phyloP scores from a whole-genome alignment of 2,329 filamentous ascomycete genomes.

The Teratosphaeria destructans region DNA sequence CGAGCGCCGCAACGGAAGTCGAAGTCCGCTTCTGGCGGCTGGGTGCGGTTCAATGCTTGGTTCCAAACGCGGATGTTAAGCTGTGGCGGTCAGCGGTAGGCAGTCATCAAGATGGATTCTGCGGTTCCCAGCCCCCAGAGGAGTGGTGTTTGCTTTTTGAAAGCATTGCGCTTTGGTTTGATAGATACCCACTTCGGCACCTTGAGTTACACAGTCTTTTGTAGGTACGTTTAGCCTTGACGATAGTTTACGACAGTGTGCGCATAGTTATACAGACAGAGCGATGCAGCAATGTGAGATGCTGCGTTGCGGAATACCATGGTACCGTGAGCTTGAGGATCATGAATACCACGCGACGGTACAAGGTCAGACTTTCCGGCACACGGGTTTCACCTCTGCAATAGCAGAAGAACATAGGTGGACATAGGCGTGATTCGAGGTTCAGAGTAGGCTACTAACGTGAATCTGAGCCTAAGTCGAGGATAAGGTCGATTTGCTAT shows the following conservation, averaged over 20 bases:
- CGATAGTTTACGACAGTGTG: not conserved
- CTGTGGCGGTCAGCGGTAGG: conserved; percentile 17
- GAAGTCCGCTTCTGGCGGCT: conserved; percentile 32
- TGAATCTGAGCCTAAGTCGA: no score
- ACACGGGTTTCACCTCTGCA: no score
- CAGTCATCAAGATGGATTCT: not conserved
- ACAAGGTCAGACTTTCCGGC: no score
- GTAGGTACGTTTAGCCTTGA: not conserved
- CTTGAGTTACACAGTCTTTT: no score
- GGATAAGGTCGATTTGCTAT: no score
- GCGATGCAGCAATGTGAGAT: not conserved
- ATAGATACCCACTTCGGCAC: not conserved
- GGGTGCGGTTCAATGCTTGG: conserved; percentile 48
- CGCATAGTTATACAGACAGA: not conserved
- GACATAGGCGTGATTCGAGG: no score
- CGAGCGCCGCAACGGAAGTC: conserved; percentile 26
- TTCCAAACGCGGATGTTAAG: conserved; percentile 44
- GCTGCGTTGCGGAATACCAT: not conserved
- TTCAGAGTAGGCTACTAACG: no score
- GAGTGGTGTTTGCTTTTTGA: not conserved
- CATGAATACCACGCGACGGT: not conserved
- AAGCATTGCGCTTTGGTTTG: not conserved
- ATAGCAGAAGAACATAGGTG: no score
- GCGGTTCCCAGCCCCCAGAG: not conserved
- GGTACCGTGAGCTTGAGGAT: not conserved